phyloP scores from a whole-genome alignment of 306 rosid species.

The Hylodesmum podocarpum region DNA sequence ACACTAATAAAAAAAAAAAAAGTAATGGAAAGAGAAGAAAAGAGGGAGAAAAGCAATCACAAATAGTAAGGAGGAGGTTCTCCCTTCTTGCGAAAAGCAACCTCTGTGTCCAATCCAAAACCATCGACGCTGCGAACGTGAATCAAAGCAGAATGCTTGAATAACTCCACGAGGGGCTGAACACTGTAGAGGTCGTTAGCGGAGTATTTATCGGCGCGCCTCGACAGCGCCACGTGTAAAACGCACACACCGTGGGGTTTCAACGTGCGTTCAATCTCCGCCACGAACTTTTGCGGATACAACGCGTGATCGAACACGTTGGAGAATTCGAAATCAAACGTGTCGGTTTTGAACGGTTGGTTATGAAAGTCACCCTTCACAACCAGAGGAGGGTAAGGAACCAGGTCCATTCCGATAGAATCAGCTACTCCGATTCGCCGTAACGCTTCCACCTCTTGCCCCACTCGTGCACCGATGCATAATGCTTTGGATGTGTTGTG shows the following conservation, averaged over 20 bases:
- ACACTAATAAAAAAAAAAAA: not conserved
- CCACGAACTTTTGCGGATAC: constrained; percentile 66
- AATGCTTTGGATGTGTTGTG: constrained; percentile 53
- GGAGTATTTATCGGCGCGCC: constrained; percentile 78
- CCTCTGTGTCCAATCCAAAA: constrained; percentile 87
- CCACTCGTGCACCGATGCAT: constrained; percentile 82
- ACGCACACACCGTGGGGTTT: constrained; percentile 75
- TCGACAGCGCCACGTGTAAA: constrained; percentile 64
- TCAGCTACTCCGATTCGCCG: constrained; percentile 60
- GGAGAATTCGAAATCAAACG: constrained; percentile 85
- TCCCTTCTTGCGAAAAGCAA: constrained; percentile 52
- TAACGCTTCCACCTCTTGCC: constrained; percentile 89
- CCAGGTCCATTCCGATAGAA: constrained; percentile 83
- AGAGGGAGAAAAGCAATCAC: not conserved
- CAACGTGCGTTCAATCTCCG: constrained; percentile 88
- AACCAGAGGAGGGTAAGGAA: constrained; percentile 82
- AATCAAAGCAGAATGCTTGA: constrained; percentile 49
- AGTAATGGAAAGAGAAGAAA: not conserved
- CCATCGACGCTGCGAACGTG: constrained; percentile 66
- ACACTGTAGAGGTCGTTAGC: constrained; percentile 84
- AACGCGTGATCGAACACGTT: constrained; percentile 98
- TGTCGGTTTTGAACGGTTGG: constrained; percentile 63
- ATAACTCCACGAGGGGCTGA: constrained; percentile 57
- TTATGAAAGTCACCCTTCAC: constrained; percentile 76
- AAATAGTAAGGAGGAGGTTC: not conserved